These are phyloP conservation scores for Kwoniella sp. DNA, from an alignment of 768 basidiomycete genomes.

Conservation along the genomic window DNA sequence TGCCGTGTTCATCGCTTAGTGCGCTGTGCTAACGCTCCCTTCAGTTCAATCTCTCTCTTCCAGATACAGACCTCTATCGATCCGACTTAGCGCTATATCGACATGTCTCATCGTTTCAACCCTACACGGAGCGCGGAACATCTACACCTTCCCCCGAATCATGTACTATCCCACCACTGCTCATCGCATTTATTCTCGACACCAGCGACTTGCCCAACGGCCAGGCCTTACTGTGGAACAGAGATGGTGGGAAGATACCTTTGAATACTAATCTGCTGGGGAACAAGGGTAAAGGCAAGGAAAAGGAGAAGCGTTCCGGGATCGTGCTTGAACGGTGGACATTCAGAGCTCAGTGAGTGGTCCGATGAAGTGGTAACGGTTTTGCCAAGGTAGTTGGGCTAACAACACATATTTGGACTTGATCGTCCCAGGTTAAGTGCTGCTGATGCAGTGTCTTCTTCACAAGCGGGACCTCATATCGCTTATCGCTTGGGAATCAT, in stretches of 20 bases:
- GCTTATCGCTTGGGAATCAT: conserved; percentile 52
- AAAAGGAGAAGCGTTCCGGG: conserved; percentile 38
- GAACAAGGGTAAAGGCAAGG: conserved; percentile 31
- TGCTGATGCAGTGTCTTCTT: conserved; percentile 23
- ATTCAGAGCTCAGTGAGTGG: conserved; percentile 41
- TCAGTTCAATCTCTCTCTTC: conserved; percentile 52
- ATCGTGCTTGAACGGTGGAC: conserved; percentile 55
- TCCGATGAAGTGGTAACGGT: background rate
- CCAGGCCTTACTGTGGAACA: conserved; percentile 48
- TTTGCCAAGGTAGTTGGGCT: background rate
- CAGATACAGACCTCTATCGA: conserved; percentile 50
- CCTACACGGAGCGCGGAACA: conserved; percentile 14
- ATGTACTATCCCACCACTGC: conserved; percentile 44
- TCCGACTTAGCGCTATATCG: conserved; percentile 47
- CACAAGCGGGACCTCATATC: conserved; percentile 38
- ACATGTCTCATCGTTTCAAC: conserved; percentile 37
- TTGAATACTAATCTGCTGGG: conserved; percentile 28
- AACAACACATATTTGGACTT: background rate
- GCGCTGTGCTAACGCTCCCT: background rate
- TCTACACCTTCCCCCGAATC: conserved; percentile 13
- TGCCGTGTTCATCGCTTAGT: background rate
- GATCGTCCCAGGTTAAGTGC: conserved; percentile 1
- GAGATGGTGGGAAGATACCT: conserved; percentile 26
- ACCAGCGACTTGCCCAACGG: conserved; percentile 45
- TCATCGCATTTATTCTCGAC: conserved; percentile 55